Conservation (phyloP, 208 protist genomes). For the Leishmania major region DNA sequence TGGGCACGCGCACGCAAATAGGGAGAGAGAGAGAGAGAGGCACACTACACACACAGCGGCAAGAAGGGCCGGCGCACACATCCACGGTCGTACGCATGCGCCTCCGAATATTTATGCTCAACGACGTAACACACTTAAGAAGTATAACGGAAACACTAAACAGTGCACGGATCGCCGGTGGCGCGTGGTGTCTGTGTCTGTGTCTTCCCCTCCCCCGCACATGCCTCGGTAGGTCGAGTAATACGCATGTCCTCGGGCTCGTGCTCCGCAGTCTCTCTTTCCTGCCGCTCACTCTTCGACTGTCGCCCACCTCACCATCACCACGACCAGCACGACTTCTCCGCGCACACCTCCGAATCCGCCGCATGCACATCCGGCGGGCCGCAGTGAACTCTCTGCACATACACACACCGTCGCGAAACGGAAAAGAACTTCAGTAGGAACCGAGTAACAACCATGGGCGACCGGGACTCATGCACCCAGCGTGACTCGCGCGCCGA, state of each 20-base stretch:
- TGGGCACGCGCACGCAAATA: not conserved
- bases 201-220: not conserved
- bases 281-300: not conserved
- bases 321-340: not conserved
- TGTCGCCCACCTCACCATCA: not conserved
- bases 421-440: not conserved
- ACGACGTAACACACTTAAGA: no score
- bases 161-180: no score
- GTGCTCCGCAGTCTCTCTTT: not conserved
- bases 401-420: slow-evolving; percentile 2
- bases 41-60: no score
- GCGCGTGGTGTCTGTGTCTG: not conserved
- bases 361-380: not conserved
- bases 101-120: no score
- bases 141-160: no score
- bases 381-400: not conserved
- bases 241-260: not conserved
- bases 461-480: slow-evolving; percentile 18
- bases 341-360: not conserved
- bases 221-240: not conserved
- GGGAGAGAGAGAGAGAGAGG: not conserved
- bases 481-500: slow-evolving; percentile 28
- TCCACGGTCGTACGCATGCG: no score
- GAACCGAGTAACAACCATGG: slow-evolving; percentile 1
- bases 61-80: no score